Base-by-base conservation (phyloP, 305 asterid species). In the Plantago coronopus region DNA sequence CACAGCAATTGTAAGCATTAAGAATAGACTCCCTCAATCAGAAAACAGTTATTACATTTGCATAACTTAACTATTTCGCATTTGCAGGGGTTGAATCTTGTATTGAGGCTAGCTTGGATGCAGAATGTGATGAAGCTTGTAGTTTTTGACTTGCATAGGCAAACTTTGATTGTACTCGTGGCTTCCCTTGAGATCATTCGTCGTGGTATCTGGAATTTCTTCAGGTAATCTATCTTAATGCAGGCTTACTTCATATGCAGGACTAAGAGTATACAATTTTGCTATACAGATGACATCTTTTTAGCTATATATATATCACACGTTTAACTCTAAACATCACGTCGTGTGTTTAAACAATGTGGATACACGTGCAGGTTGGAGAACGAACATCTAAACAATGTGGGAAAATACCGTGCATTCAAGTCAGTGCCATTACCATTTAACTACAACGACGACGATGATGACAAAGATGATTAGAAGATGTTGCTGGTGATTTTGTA, bases 321-420 rank as follows among this genome's bases (percentile, higher is more conserved):
- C n/a, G n/a, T n/a, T n/a, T n/a, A n/a, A n/a, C n/a, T n/a, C n/a
- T n/a, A n/a, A n/a, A n/a, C n/a, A n/a, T n/a, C n/a, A n/a, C n/a
- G n/a, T n/a, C n/a, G n/a, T n/a, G n/a, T n/a, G n/a, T n/a, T n/a
- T n/a, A n/a, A n/a, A n/a, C n/a, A n/a, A n/a, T n/a, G n/a, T 58
- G 19, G 48, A 58, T 59, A 3, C 65, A n/a, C n/a, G n/a, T n/a
- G 66, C 82, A 82, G 89, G 71, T 66, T 85, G 73, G 94, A 85
- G 79, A 85, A 85, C 54, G 95, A 85, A 61, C 95, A 85, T 69
- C 81, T 85, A 0, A 83, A 85, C 84, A 85, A 85, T 63, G 90
- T 83, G 20, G 94, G 94, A 15, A 81, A 81, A 57, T 83, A 54
- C 29, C 84, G 94, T 2, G 94, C 94, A 58, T 85, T 85, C 75